A percentile compares a stretch with the other conserved stretches of the same genome.
phyloP scores from a whole-genome alignment of 1,139 yeast genomes.

The Pichia sp. region DNA sequence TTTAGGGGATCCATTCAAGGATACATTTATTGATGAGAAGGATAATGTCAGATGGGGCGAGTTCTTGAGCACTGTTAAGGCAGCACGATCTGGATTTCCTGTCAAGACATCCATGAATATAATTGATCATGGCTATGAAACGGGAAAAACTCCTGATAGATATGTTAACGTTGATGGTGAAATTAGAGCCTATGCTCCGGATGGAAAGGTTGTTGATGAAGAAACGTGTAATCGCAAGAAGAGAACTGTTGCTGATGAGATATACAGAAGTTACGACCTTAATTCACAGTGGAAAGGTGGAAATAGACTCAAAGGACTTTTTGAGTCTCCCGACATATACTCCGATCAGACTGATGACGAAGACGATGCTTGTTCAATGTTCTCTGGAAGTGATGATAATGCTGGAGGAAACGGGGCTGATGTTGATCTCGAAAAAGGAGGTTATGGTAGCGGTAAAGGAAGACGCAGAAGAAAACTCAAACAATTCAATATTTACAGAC shows the following conservation, averaged over 20 bases:
- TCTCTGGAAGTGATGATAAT: not conserved
- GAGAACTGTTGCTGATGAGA: not conserved
- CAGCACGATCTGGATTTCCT: slow-evolving; percentile 6
- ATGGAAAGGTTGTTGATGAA: not conserved
- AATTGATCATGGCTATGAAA: not conserved
- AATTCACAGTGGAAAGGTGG: slow-evolving; percentile 66
- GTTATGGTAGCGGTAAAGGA: too few relatives aligned
- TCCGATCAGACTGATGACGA: not conserved
- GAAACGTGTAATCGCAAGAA: not conserved
- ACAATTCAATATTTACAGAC: slow-evolving; percentile 23
- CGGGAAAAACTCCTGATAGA: not conserved
- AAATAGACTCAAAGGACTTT: slow-evolving; percentile 48
- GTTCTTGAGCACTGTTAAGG: slow-evolving; percentile 20
- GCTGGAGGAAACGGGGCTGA: not conserved
- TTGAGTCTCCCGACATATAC: slow-evolving; percentile 33
- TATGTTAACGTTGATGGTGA: not conserved
- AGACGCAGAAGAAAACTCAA: slow-evolving; percentile 13
- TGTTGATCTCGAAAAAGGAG: slow-evolving; percentile 17
- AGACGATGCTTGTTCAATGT: too few relatives aligned
- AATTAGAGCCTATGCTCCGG: not conserved
- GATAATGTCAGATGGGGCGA: slow-evolving; percentile 21
- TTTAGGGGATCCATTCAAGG: slow-evolving; percentile 22
- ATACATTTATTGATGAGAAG: slow-evolving; percentile 17
- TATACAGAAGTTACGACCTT: slow-evolving; percentile 24
- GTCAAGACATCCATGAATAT: not conserved